Evolutionary conservation across 208 protist species (phyloP).

Genomic region (Leishmania aethiopica): DNA sequence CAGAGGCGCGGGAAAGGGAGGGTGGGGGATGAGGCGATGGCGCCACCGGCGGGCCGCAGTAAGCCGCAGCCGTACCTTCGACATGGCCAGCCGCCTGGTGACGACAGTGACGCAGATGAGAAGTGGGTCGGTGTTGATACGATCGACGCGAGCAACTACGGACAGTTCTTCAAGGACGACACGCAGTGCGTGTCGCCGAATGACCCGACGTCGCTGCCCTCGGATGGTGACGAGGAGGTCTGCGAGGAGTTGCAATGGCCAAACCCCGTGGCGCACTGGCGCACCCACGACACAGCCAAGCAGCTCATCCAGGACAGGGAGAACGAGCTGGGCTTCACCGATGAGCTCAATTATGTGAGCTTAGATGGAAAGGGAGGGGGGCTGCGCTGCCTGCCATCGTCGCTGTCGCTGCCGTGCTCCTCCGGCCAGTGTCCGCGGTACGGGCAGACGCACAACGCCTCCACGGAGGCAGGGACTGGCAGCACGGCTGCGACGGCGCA

Average conservation of each 20-base stretch:
- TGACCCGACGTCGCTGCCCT: conserved; percentile 10
- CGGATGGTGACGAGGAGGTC: conserved; percentile 25
- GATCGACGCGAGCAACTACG: conserved; percentile 41
- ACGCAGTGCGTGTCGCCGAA: conserved; percentile 31
- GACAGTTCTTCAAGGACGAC: conserved; percentile 33
- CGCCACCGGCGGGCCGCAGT: conserved; percentile 11
- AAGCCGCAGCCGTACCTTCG: conserved; percentile 32
- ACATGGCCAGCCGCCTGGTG: background rate
- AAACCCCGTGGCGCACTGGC: conserved; percentile 35
- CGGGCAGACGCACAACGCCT: background rate
- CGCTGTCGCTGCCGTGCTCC: background rate
- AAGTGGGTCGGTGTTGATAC: conserved; percentile 23
- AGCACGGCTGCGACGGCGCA: conserved; percentile 1
- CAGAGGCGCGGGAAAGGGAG: conserved; percentile 8
- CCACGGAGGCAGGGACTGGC: conserved; percentile 6
- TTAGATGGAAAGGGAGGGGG: background rate
- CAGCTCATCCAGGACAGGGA: conserved; percentile 8
- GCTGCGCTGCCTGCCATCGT: conserved; percentile 1
- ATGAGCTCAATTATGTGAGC: background rate
- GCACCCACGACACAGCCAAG: conserved; percentile 25
- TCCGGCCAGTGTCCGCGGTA: background rate
- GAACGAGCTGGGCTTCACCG: background rate
- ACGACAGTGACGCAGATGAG: background rate
- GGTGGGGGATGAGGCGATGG: conserved; percentile 19
- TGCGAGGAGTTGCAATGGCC: conserved; percentile 31